Percentiles rank a stretch among this genome's conserved stretches.
These are phyloP conservation scores for Claviceps pazoutovae DNA, from an alignment of 2,329 filamentous ascomycete genomes.

Conservation along the genomic window DNA sequence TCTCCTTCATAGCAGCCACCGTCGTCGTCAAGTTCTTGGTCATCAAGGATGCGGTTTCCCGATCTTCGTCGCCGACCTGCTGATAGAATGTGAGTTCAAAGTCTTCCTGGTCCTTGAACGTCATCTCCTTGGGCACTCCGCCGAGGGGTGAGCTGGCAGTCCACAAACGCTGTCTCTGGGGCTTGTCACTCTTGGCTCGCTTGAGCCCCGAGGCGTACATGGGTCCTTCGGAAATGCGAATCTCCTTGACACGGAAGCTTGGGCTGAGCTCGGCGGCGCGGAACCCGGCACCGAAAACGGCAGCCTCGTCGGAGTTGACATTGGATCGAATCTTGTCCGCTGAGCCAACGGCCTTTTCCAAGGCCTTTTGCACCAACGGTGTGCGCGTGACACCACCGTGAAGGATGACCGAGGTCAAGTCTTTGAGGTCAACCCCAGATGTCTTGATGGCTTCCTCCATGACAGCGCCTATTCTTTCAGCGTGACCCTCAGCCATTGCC, in stretches of 20 bases:
- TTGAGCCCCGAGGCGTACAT: slow-evolving; percentile 62
- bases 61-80: slow-evolving; percentile 44
- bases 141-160: slow-evolving; percentile 62
- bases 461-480: slow-evolving; percentile 52
- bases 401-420: slow-evolving; percentile 82
- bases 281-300: slow-evolving; percentile 91
- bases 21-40: slow-evolving; percentile 80
- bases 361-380: slow-evolving; percentile 81
- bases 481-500: slow-evolving; percentile 54
- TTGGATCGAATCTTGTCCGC: slow-evolving; percentile 76
- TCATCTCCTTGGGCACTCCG: slow-evolving; percentile 65
- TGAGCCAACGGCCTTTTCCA: slow-evolving; percentile 61
- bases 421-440: slow-evolving; percentile 57
- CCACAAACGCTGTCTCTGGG: slow-evolving; percentile 72
- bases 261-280: slow-evolving; percentile 84
- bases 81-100: slow-evolving; percentile 73
- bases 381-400: slow-evolving; percentile 84
- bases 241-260: slow-evolving; percentile 96
- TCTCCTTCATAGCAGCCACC: slow-evolving; percentile 63
- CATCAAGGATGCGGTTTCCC: slow-evolving; percentile 49
- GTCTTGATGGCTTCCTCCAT: slow-evolving; percentile 61
- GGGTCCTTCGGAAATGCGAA: slow-evolving; percentile 64
- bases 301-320: slow-evolving; percentile 93
- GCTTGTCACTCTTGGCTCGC: slow-evolving; percentile 56
- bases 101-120: slow-evolving; percentile 70